phyloP scores from a whole-genome alignment of 2,329 filamentous ascomycete genomes.

The Colletotrichum truncatum region DNA sequence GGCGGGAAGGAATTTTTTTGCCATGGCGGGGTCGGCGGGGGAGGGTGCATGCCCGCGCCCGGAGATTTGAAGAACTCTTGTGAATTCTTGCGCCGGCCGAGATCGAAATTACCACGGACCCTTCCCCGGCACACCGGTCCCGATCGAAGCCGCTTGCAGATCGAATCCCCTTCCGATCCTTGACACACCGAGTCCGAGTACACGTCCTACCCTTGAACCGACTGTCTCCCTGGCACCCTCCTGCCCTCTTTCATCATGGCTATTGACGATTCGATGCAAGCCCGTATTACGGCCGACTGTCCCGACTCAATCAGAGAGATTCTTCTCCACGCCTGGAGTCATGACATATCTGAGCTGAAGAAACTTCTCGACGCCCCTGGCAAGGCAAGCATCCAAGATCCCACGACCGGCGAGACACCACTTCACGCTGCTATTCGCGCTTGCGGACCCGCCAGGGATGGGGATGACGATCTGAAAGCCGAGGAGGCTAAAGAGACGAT shows the following conservation, averaged over 20 bases:
- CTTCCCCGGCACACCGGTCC: slow-evolving; percentile 7
- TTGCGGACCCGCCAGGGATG: slow-evolving; percentile 58
- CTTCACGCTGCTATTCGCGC: slow-evolving; percentile 91
- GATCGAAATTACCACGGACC: slow-evolving; percentile 16
- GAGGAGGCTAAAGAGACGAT: slow-evolving; percentile 74
- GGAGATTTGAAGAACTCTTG: slow-evolving; percentile 7
- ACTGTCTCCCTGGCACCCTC: background rate
- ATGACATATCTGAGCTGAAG: slow-evolving; percentile 73
- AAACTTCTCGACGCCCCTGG: slow-evolving; percentile 72
- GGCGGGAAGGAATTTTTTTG: slow-evolving; percentile 3
- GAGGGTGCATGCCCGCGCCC: background rate
- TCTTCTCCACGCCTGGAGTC: slow-evolving; percentile 64
- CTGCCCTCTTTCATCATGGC: slow-evolving; percentile 34
- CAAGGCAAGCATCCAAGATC: slow-evolving; percentile 80
- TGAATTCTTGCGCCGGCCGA: slow-evolving; percentile 12
- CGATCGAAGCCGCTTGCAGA: slow-evolving; percentile 6
- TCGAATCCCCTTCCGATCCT: background rate
- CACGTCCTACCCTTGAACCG: background rate
- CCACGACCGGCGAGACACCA: slow-evolving; percentile 85
- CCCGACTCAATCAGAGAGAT: slow-evolving; percentile 60
- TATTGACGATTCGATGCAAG: slow-evolving; percentile 59
- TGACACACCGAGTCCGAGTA: background rate
- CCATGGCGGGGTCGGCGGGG: slow-evolving; percentile 25
- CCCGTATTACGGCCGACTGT: slow-evolving; percentile 63
- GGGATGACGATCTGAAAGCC: slow-evolving; percentile 52